Conservation (phyloP, 1,139 yeast species). For the Dujonia santamariae region DNA sequence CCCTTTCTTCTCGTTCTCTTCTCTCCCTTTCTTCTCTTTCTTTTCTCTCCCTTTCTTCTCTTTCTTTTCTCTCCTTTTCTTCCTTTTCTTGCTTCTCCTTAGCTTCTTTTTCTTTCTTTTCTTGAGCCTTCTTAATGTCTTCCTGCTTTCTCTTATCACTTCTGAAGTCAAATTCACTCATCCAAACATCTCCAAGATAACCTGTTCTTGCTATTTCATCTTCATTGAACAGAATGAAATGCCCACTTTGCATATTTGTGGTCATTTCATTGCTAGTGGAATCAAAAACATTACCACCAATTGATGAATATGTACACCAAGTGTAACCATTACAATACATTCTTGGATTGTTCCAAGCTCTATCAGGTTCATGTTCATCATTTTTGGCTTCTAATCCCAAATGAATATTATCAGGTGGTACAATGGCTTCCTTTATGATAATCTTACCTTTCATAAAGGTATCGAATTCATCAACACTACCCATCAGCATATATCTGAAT, state of each 20-base stretch:
- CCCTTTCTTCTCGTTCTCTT: conserved; percentile 2
- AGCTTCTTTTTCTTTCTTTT: conserved; percentile 5
- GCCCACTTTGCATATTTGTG: conserved; percentile 14
- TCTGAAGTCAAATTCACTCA: conserved; percentile 13
- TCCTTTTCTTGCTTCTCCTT: conserved; percentile 4
- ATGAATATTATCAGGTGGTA: conserved; percentile 24
- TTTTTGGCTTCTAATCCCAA: conserved; percentile 14
- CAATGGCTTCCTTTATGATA: conserved; percentile 23
- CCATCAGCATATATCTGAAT: conserved; percentile 18
- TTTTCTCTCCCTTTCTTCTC: conserved; percentile 2
- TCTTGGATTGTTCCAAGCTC: conserved; percentile 27
- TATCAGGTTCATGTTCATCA: conserved; percentile 26
- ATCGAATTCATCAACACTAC: conserved; percentile 20
- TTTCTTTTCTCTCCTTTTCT: conserved; percentile 2
- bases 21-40: conserved; percentile 4
- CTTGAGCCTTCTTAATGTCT: conserved; percentile 4
- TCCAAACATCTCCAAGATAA: conserved; percentile 29
- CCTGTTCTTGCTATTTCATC: conserved; percentile 20
- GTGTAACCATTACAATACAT: conserved; percentile 33
- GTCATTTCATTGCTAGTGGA: conserved; percentile 5
- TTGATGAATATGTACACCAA: conserved; percentile 39
- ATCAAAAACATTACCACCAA: conserved; percentile 20
- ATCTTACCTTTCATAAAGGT: conserved; percentile 23
- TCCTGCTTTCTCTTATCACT: conserved; percentile 5
- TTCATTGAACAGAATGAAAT: conserved; percentile 18